A percentile compares a stretch with the other conserved stretches of the same genome.
These are phyloP conservation scores for Talaromyces liani DNA, from an alignment of 495 filamentous ascomycete species.

Conservation along the genomic window DNA sequence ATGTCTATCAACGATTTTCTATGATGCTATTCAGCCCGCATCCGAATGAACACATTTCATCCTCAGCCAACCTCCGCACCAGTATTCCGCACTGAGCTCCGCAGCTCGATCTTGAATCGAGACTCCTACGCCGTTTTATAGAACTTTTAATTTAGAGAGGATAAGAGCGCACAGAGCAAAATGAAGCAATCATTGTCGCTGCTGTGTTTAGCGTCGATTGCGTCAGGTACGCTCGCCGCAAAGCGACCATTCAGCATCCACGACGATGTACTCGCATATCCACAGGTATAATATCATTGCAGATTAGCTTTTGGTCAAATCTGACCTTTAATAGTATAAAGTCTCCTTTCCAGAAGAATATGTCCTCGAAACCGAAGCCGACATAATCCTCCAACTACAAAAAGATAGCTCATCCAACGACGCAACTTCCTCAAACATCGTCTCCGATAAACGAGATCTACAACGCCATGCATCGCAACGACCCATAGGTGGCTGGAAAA, in stretches of 20 bases:
- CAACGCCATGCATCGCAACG: conserved; percentile 1
- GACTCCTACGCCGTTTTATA: too few species aligned
- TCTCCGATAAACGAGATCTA: conserved; percentile 1
- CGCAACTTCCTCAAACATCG: neutral
- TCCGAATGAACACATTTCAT: neutral
- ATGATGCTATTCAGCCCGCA: neutral
- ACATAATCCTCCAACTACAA: conserved; percentile 45
- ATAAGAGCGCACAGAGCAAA: neutral
- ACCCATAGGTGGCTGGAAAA: conserved; percentile 2
- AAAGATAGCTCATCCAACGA: conserved; percentile 1
- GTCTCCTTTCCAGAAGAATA: conserved; percentile 69
- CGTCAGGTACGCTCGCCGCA: conserved; percentile 39
- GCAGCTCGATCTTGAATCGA: neutral
- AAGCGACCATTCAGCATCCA: conserved; percentile 69
- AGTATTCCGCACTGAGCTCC: neutral
- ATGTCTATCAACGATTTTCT: neutral
- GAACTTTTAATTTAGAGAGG: too few species aligned
- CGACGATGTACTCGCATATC: conserved; percentile 87
- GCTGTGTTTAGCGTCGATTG: conserved; percentile 22
- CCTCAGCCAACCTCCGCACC: neutral
- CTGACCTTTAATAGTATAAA: conserved; percentile 55
- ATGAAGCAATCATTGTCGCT: conserved; percentile 19
- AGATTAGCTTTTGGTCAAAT: neutral
- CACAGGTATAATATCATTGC: conserved; percentile 57
- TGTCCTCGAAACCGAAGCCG: conserved; percentile 64